phyloP scores from a whole-genome alignment of 176 grass and related monocot genomes.

The Avena eriantha region DNA sequence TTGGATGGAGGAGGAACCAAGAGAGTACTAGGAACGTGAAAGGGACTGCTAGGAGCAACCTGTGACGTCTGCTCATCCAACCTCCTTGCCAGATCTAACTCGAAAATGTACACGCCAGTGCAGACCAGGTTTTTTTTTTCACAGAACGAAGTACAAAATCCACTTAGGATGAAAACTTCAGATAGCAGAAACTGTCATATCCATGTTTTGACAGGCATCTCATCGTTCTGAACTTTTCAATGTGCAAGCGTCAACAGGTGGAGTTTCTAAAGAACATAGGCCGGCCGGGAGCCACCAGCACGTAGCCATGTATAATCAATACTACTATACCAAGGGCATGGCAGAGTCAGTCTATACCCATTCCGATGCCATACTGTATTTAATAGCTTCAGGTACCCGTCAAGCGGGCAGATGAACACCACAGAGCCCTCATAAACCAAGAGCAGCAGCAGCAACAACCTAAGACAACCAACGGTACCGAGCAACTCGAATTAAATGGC shows the following conservation, averaged over 20 bases:
- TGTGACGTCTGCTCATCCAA: background rate
- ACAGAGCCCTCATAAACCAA: background rate
- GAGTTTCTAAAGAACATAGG: background rate
- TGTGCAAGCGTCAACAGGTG: background rate
- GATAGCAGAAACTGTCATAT: background rate
- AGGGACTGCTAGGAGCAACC: background rate
- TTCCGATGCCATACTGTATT: slow-evolving; percentile 15
- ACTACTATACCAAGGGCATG: slow-evolving; percentile 26
- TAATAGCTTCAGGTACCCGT: slow-evolving; percentile 4
- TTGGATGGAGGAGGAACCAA: background rate
- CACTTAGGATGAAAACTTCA: background rate
- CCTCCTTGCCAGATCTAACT: slow-evolving; percentile 12
- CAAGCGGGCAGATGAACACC: slow-evolving; percentile 31
- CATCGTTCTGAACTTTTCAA: background rate
- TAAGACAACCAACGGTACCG: background rate
- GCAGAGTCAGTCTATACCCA: background rate
- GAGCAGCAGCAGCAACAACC: background rate
- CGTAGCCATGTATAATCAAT: background rate
- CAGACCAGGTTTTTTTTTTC: background rate
- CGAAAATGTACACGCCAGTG: background rate
- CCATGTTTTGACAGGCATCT: background rate
- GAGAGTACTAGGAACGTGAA: background rate
- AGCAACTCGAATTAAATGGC: slow-evolving; percentile 40
- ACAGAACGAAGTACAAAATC: background rate
- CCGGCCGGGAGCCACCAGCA: background rate